A percentile compares a stretch with the other conserved stretches of the same genome.
These are phyloP conservation scores for Populus hybrid DNA, from an alignment of 441 rosid genomes.

Conservation along the genomic window DNA sequence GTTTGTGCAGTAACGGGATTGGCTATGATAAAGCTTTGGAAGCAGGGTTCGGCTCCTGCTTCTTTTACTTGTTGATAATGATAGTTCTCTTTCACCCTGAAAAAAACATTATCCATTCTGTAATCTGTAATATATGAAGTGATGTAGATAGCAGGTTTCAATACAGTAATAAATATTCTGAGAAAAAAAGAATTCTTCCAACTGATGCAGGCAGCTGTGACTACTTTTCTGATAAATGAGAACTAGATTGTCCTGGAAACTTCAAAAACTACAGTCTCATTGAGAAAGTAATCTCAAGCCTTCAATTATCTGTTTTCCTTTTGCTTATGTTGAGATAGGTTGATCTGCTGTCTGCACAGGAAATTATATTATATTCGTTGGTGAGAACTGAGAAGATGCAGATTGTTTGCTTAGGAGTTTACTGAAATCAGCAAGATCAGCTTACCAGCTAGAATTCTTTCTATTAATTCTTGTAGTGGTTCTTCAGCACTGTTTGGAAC, in stretches of 20 bases:
- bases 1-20: no score
- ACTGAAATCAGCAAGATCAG: slow-evolving; percentile 2
- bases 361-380: background rate
- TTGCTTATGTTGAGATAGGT: slow-evolving; percentile 19
- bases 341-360: slow-evolving; percentile 46
- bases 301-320: background rate
- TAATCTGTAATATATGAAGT: background rate
- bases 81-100: no score
- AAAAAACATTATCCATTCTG: background rate
- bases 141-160: background rate
- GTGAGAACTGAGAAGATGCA: background rate
- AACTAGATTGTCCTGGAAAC: background rate
- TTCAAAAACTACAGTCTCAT: background rate
- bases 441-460: slow-evolving; percentile 89
- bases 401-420: background rate
- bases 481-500: slow-evolving; percentile 81
- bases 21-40: no score
- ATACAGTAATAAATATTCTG: background rate
- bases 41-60: no score
- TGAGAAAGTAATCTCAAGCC: background rate
- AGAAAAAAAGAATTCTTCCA: background rate
- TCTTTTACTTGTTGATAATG: no score
- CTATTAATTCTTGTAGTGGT: slow-evolving; percentile 57
- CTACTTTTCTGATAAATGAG: background rate
- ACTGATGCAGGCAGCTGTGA: background rate